Percentiles rank a stretch among this genome's conserved stretches.
Conservation (phyloP, 768 basidiomycete genomes). For the Boletellus ananas region DNA sequence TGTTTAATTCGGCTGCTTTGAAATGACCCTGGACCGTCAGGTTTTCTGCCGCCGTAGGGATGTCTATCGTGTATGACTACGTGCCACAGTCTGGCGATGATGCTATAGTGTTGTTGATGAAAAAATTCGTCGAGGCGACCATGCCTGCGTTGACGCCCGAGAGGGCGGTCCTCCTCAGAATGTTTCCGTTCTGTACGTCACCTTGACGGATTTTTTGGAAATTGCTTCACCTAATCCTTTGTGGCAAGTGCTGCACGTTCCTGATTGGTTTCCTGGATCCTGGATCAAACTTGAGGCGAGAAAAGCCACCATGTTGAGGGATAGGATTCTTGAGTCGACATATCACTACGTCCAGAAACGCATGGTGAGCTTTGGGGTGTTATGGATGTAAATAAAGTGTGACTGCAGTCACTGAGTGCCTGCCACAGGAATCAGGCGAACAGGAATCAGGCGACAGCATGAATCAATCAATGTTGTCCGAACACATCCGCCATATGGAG, state of each 20-base stretch:
- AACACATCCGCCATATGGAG: neutral
- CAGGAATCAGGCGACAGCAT: neutral
- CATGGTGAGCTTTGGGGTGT: neutral
- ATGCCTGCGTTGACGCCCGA: neutral
- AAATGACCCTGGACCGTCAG: neutral
- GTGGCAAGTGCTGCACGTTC: neutral
- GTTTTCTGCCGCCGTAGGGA: neutral
- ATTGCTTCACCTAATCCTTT: neutral
- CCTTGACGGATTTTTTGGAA: neutral
- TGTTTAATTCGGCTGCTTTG: too few species aligned
- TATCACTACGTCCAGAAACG: neutral
- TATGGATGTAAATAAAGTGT: too few species aligned
- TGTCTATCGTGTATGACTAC: neutral
- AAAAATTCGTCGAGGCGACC: neutral
- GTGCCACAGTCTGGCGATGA: neutral
- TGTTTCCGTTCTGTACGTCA: constrained; percentile 8
- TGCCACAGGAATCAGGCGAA: neutral
- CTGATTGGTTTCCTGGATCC: neutral
- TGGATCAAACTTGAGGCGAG: neutral
- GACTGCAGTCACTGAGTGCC: too few species aligned
- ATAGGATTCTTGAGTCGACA: neutral
- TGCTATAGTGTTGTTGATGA: neutral
- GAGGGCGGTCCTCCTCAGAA: neutral
- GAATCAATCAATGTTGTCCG: neutral
- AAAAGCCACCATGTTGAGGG: neutral